Conservation (phyloP, 768 basidiomycete species). For the Xerocomus potaroensis region DNA sequence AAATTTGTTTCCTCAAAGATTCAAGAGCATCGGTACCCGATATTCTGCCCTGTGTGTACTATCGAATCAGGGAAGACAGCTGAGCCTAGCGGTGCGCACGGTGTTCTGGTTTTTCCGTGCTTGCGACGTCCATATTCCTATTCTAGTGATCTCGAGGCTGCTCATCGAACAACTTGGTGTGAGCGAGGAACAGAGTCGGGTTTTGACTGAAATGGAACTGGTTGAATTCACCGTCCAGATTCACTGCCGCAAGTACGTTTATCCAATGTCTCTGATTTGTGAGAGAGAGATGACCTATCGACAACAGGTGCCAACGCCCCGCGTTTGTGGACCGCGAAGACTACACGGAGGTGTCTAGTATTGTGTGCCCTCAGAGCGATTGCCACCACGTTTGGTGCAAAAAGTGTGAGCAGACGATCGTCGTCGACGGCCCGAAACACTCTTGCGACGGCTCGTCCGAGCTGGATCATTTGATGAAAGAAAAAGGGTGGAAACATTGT, state of each 20-base stretch:
- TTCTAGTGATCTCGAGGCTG: conserved; percentile 36
- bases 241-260: conserved; percentile 45
- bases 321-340: conserved; percentile 50
- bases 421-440: conserved; percentile 38
- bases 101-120: neutral
- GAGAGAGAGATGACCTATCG: neutral
- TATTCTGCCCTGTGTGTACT: conserved; percentile 57
- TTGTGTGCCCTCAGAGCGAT: conserved; percentile 46
- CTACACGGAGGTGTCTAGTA: conserved; percentile 34
- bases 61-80: conserved; percentile 18
- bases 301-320: conserved; percentile 44
- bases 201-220: conserved; percentile 47
- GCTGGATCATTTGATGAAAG: conserved; percentile 46
- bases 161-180: conserved; percentile 46
- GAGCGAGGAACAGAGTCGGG: conserved; percentile 35
- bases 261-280: too few relatives aligned
- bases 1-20: conserved; percentile 42
- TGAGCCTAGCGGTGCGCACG: conserved; percentile 21
- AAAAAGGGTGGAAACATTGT: conserved; percentile 62
- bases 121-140: neutral
- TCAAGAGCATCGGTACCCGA: conserved; percentile 51
- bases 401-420: conserved; percentile 43
- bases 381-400: conserved; percentile 61
- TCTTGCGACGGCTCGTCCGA: conserved; percentile 59
- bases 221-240: conserved; percentile 39